phyloP scores from a whole-genome alignment of 192 early-diverging fungal species.

The Powellomyces hirtus region DNA sequence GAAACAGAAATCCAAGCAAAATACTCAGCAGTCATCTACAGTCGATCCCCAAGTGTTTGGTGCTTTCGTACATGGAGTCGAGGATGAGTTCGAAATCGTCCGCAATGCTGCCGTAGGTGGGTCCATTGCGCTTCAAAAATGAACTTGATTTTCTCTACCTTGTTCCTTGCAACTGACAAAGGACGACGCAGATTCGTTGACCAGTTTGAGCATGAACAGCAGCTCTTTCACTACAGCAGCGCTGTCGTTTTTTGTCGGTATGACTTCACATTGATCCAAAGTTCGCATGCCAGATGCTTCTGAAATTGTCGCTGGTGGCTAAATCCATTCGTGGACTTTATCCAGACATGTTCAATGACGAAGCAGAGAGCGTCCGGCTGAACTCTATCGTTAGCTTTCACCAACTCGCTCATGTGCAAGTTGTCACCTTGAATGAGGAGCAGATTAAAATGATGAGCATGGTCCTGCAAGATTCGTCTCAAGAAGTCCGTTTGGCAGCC shows the following conservation, averaged over 20 bases:
- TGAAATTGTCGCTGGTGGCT: too few species aligned
- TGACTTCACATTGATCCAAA: not conserved
- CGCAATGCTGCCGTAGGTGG: slow-evolving; percentile 81
- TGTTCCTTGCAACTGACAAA: too few species aligned
- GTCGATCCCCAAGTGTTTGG: slow-evolving; percentile 62
- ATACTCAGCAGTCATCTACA: not conserved
- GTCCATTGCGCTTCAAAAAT: not conserved
- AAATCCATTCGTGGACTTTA: slow-evolving; percentile 46
- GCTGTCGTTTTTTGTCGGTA: slow-evolving; percentile 5
- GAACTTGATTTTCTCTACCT: too few species aligned
- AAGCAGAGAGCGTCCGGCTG: slow-evolving; percentile 79
- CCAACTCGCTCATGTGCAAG: slow-evolving; percentile 60
- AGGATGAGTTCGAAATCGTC: slow-evolving; percentile 92
- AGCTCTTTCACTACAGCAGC: not conserved
- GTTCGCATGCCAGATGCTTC: not conserved
- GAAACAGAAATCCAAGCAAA: not conserved
- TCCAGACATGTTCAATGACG: slow-evolving; percentile 95
- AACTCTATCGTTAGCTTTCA: slow-evolving; percentile 75
- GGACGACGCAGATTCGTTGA: not conserved
- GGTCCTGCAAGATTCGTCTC: slow-evolving; percentile 75
- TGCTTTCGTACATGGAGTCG: slow-evolving; percentile 92
- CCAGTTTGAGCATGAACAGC: not conserved
- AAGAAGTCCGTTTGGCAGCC: slow-evolving; percentile 62
- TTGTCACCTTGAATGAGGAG: slow-evolving; percentile 64
- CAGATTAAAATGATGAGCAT: slow-evolving; percentile 72